Base-by-base conservation (phyloP, 1,139 yeast species). In the Candida sojae region DNA sequence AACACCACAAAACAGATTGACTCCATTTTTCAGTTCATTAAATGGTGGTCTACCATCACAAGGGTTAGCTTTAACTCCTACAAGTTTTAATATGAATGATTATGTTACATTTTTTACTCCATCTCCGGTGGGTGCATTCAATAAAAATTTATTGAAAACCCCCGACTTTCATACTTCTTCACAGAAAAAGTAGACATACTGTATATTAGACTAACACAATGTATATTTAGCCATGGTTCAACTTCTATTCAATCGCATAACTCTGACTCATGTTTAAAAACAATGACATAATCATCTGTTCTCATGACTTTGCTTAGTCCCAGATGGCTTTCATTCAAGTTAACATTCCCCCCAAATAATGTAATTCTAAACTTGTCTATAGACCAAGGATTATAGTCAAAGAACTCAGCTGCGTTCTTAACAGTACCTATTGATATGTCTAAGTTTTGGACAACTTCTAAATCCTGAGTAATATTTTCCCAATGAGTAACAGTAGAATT, bases 11-110 rank as follows among this genome's bases (percentile, higher is more conserved):
- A 73, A 72, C 51, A 61, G 77, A 50, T 62, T 73, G 48, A 75
- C 80, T 7, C 80, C 80, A 1, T 71, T 74, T 35, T 61, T 73
- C 42, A 71, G 67, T 52, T 43, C 53, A 7, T 46, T 42, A 2
- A 61, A 50, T 49, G 61, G 55, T 38, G 73, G 69, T 9, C 61
- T 74, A 39, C 80, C 80, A 3, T 73, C 79, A 1, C 71, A 74
- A 8, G 79, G 79, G 2, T 61, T 75, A 44, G 71, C 69, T 25
- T 63, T 73, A 44, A 80, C 84, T 33, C 86, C 88, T 0, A 86
- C 89, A 3, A 90, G 89, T 7, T 88, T 88, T 68, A 87, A 88
- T 62, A 82, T 88, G 83, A 85, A 83, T 59, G 96, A 88, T 61
- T 88, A 88, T 62, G 87, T 89, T 41, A 86, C 86, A 61, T 81